Base-by-base conservation (phyloP, 192 early-diverging fungal species). In the Blastocladiella britannica region DNA sequence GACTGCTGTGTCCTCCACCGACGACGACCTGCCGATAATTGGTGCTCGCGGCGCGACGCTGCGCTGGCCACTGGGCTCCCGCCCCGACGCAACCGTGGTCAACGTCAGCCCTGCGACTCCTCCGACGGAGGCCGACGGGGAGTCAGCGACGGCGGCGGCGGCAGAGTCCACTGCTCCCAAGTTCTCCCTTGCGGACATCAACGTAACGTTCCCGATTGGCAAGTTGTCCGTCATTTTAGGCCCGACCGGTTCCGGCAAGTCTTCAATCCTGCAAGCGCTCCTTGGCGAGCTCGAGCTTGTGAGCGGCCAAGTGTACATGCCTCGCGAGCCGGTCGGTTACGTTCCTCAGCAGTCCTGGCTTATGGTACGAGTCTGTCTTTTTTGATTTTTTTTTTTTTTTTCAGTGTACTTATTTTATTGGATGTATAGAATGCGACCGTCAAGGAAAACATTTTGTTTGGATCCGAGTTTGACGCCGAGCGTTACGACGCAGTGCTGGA, bases 361-460 rank as follows among this genome's bases (percentile, higher is more conserved):
- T 7, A 54, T 72, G n/a, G n/a, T n/a, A n/a, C n/a, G n/a, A n/a
- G n/a, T n/a, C n/a, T n/a, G n/a, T n/a, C n/a, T n/a, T n/a, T n/a
- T n/a, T n/a, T n/a, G n/a, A n/a, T n/a, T n/a, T n/a, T n/a, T n/a
- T n/a, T n/a, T n/a, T n/a, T n/a, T n/a, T n/a, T n/a, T n/a, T n/a
- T n/a, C n/a, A n/a, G n/a, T n/a, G n/a, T n/a, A n/a, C n/a, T n/a
- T n/a, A n/a, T n/a, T n/a, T n/a, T n/a, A n/a, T n/a, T n/a, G n/a
- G n/a, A n/a, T n/a, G n/a, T n/a, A n/a, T n/a, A n/a, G 4, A 81
- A 81, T 58, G 75, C 71, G 1, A 76, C 75, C 1, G 70, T 81
- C 52, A 53, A 73, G 0, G 78, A 72, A 58, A 87, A 84, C 59
- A 93, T 98, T 61, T 55, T 84, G 22, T 97, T 98, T 69, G 89